Evolutionary conservation across 202 grass and related monocot genomes (phyloP), one percentile per base, ranked within the genome.

Genomic region (Tripidium arundinaceum): DNA sequence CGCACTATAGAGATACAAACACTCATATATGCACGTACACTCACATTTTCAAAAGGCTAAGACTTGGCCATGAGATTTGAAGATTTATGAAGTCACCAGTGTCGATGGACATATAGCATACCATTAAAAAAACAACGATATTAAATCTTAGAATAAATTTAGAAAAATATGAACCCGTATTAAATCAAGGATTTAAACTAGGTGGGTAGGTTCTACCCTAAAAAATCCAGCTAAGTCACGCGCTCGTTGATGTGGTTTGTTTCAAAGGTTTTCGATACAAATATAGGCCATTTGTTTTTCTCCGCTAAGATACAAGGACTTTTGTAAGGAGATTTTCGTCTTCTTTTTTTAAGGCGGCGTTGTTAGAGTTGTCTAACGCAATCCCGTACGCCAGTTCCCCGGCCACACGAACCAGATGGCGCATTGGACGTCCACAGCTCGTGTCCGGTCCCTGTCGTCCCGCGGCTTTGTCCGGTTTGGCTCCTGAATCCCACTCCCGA

Each of bases 361-460:
- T 22, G 18, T 50, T 50, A 50, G 49, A n/a, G 49, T n/a, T 52
- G n/a, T 57, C n/a, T 22, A 22, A 39, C 63, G 63, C 33, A 66
- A 66, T 12, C 63, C 62, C 21, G 45, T n/a, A 36, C 15, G 33
- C 70, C 28, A 52, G 28, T 49, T 2, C 62, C 4, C 62, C 28
- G 27, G 28, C 74, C 76, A 84, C 52, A 70, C 54, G 70, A 76
- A 70, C 14, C 43, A 54, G 76, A 76, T 81, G 76, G 58, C 70
- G 76, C 36, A 76, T 60, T 26, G 55, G 62, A 11, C 81, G 81
- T 58, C 70, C 86, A 80, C 52, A 57, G 8, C 27, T 50, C 34
- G 3, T 22, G 69, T 62, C 69, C 41, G 41, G 81, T 69, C 86
- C 38, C 66, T 4, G 25, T 69, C 81, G 75, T 76, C 68, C 45